Base-by-base conservation (phyloP, 768 basidiomycete genomes). In the Kwoniella europaea region DNA sequence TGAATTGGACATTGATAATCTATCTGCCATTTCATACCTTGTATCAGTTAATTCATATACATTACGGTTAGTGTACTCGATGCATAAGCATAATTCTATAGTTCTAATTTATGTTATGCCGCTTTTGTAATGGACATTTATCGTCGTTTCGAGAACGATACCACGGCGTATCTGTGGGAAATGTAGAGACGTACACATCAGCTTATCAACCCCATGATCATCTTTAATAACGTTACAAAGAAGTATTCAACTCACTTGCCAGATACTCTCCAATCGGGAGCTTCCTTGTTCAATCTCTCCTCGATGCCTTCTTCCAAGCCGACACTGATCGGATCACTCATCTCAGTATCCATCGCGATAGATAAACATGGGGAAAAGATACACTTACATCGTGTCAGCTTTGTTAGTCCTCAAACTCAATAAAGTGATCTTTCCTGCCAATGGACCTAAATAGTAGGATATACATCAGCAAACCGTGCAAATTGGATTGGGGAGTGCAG, bases 381-480 rank as follows among this genome's bases (percentile, higher is more conserved):
- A 53, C 13, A 77, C 82, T 67, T 63, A 83, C 80, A 90, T 91
- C 2, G 97, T 94, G 79, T 98, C 94, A 0, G 96, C 96, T 83
- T 99, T 99, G 86, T 91, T 93, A 0, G 96, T 98, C 18, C 96
- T 88, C 69, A 98, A 84, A 78, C 92, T 93, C 27, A 98, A 84
- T 9, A 97, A 80, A 0, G 91, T 91, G 84, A 96, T 92, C 10
- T 89, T 85, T 1, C 92, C 91, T 0, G 89, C 88, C 10, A 98
- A 84, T 2, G 92, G 91, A 4, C 94, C 92, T 90, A 61, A 10
- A n/a, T 9, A 18, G 43, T n/a, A 10, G 9, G 10, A 10, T 10
- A 10, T 10, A 35, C 35, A 35, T 35, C 35, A 35, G 35, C 35
- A 35, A 35, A 35, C 35, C 35, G 35, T 35, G 7, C 35, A 35